Base-by-base conservation (phyloP, 2,329 filamentous ascomycete species). In the Phaeosphaeriaceae sp. region DNA sequence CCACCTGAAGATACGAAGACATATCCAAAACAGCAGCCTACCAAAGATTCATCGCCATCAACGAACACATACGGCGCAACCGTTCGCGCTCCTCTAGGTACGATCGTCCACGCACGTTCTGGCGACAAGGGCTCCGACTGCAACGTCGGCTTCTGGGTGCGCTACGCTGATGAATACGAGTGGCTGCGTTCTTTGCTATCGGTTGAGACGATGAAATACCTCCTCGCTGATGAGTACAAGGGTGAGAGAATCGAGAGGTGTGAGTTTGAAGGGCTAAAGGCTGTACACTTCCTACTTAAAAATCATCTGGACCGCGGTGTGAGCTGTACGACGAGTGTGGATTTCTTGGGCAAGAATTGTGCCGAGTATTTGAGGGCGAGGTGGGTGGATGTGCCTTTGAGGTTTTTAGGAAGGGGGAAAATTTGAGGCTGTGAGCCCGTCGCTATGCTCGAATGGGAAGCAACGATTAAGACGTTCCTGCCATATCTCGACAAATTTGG, bases 51-150 rank as follows among this genome's bases (percentile, higher is more conserved):
- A 1, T 66, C 63, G 0, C 27, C 25, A 0, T 21, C 52, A 3
- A 15, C 51, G 4, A 40, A 31, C 15, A 25, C 55, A 15, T 41
- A 69, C 48, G 75, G 68, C 5, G 61, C 66, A 1, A 78, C 74
- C 1, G 68, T 70, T 0, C 57, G 60, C n/a, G 69, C 76, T 17
- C 77, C 75, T 4, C 66, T 83, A 0, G 81, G 81, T 10, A 78
- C 79, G n/a, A 71, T 83, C 17, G 77, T 77, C 1, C 76, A 82
- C 17, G 81, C 76, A 0, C 68, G 82, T 41, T 81, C 81, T 1
- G 76, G 75, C 11, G 75, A 77, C 49, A 78, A 78, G 48, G 75
- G 73, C 15, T 71, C 69, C 15, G 70, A 78, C 45, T 72, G 68
- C 53, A 78, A 78, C 36, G 71, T 76, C 7, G 76, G 76, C 1